Conservation (phyloP, 208 protist genomes). For the Eutreptiella sp. region DNA sequence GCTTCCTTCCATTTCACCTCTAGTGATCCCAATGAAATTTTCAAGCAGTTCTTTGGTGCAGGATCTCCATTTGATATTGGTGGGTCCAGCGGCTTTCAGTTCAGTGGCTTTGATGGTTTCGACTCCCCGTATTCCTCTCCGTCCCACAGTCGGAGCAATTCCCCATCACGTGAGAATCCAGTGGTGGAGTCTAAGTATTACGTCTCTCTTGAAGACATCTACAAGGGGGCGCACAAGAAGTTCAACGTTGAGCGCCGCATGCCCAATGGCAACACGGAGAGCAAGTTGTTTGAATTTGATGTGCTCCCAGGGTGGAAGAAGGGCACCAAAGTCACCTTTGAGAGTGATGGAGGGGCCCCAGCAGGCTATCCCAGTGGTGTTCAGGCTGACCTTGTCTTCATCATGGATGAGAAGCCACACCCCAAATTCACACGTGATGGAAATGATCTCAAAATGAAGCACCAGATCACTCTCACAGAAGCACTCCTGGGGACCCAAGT, state of each 20-base stretch:
- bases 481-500: too few species aligned
- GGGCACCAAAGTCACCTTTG: slow-evolving; percentile 92
- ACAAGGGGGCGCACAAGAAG: slow-evolving; percentile 63
- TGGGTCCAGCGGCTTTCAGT: slow-evolving; percentile 32
- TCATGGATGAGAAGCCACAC: slow-evolving; percentile 87
- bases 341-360: slow-evolving; percentile 43
- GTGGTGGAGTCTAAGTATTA: slow-evolving; percentile 43
- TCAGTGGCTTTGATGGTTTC: too few species aligned
- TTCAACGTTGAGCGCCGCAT: slow-evolving; percentile 55
- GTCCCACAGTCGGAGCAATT: too few species aligned
- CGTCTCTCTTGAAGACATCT: slow-evolving; percentile 67
- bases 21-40: slow-evolving; percentile 77
- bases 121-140: too few species aligned
- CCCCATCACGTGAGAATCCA: too few species aligned
- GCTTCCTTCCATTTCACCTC: too few species aligned
- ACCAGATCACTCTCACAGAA: too few species aligned
- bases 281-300: slow-evolving; percentile 81
- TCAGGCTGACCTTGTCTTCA: slow-evolving; percentile 89
- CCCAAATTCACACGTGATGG: slow-evolving; percentile 71
- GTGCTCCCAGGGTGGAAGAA: slow-evolving; percentile 90
- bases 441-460: slow-evolving; percentile 72
- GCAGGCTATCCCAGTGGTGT: too few species aligned
- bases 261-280: slow-evolving; percentile 51
- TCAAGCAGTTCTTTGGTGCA: slow-evolving; percentile 55
- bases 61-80: slow-evolving; percentile 34